Evolutionary conservation across 495 filamentous ascomycete species (phyloP).

Genomic region (Penicillium antarcticum): DNA sequence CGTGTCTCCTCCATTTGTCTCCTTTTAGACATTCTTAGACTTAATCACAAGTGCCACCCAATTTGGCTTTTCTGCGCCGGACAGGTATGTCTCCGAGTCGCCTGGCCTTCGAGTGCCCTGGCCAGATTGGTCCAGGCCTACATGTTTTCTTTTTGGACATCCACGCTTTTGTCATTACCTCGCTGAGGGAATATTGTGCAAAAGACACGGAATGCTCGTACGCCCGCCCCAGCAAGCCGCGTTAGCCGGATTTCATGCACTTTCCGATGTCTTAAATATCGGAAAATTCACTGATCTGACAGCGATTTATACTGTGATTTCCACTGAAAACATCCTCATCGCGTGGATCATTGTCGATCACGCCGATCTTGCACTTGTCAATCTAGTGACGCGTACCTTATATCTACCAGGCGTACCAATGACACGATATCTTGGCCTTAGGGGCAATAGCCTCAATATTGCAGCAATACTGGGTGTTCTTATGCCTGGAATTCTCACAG

Average conservation of each 20-base stretch:
- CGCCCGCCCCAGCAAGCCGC: background rate
- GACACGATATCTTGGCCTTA: constrained; percentile 23
- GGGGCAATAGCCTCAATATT: constrained; percentile 25
- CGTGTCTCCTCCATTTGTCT: background rate
- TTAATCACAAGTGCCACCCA: background rate
- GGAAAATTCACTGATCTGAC: background rate
- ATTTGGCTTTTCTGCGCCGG: background rate
- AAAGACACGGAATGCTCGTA: background rate
- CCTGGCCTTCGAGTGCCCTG: background rate
- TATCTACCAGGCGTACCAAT: constrained; percentile 3
- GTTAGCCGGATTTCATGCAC: background rate
- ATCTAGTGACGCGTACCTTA: constrained; percentile 2
- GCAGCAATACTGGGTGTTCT: constrained; percentile 22
- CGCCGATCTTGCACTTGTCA: constrained; percentile 11
- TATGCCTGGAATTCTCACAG: constrained; percentile 22
- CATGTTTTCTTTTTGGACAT: background rate
- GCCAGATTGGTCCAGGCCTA: background rate
- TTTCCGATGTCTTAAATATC: background rate
- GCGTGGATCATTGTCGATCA: constrained; percentile 13
- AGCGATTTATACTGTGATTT: background rate
- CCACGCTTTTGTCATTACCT: background rate
- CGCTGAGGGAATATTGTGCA: background rate
- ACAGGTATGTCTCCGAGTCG: background rate
- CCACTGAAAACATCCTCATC: background rate
- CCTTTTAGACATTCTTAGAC: no score